These are phyloP conservation scores for Solidago caesia DNA, from an alignment of 129 eudicot species.

Conservation along the genomic window DNA sequence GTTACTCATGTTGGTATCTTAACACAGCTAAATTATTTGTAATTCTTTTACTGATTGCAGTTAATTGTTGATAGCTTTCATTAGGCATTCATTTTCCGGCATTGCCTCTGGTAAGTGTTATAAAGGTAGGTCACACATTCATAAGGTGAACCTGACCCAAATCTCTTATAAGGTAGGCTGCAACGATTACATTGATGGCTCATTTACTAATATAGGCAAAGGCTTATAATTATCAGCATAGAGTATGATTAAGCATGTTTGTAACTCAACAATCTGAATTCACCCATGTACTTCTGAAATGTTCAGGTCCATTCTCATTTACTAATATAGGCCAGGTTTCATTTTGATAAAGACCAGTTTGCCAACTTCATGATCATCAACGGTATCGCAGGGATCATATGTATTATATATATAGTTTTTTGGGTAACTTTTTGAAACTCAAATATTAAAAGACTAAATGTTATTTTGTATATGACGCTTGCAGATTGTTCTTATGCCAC, in stretches of 20 bases:
- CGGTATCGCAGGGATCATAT: slow-evolving; percentile 73
- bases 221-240: too few relatives aligned
- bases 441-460: neutral
- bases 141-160: too few relatives aligned
- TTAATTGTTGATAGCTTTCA: slow-evolving; percentile 56
- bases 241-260: too few relatives aligned
- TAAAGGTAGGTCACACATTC: too few relatives aligned
- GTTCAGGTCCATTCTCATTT: too few relatives aligned
- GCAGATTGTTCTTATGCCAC: slow-evolving; percentile 83
- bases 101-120: too few relatives aligned
- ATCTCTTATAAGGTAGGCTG: too few relatives aligned
- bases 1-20: neutral
- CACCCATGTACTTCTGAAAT: too few relatives aligned
- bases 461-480: slow-evolving; percentile 8
- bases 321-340: slow-evolving; percentile 80
- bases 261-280: too few relatives aligned
- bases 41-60: slow-evolving; percentile 35
- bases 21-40: slow-evolving; percentile 13
- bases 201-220: too few relatives aligned
- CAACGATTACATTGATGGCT: too few relatives aligned
- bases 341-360: slow-evolving; percentile 74
- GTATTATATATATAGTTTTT: slow-evolving; percentile 9
- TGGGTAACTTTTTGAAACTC: neutral
- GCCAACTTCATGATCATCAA: slow-evolving; percentile 81
- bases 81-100: too few relatives aligned